Evolutionary conservation across 2,329 filamentous ascomycete genomes (phyloP).

Genomic region (Cercospora sojina): DNA sequence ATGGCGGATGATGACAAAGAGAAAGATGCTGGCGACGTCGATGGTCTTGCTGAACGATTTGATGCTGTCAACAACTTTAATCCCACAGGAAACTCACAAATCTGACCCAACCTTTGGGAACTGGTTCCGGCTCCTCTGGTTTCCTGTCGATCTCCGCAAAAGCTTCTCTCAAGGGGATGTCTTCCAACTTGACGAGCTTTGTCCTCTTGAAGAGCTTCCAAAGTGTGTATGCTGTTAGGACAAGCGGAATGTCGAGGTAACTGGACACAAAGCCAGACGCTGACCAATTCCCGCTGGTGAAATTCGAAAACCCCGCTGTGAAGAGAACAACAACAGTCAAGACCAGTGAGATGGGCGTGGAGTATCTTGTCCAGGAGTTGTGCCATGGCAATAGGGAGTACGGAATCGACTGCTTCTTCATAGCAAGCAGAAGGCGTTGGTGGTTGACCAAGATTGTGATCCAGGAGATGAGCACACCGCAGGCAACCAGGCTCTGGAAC

Average conservation of each 20-base stretch:
- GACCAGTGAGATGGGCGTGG: slow-evolving; percentile 36
- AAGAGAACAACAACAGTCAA: slow-evolving; percentile 34
- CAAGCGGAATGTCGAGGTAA: slow-evolving; percentile 36
- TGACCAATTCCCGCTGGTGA: slow-evolving; percentile 33
- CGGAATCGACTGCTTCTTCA: slow-evolving; percentile 31
- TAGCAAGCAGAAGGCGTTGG: slow-evolving; percentile 29
- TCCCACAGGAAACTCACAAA: slow-evolving; percentile 29
- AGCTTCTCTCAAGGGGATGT: slow-evolving; percentile 29
- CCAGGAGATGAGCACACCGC: slow-evolving; percentile 65
- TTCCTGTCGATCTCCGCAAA: slow-evolving; percentile 27
- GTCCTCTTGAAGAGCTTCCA: slow-evolving; percentile 33
- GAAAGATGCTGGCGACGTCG: background rate
- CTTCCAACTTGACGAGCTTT: slow-evolving; percentile 27
- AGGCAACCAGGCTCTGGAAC: slow-evolving; percentile 62
- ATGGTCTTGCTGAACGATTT: background rate
- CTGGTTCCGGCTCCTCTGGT: slow-evolving; percentile 24
- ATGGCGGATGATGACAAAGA: background rate
- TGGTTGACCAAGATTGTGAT: slow-evolving; percentile 31
- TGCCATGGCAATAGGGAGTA: slow-evolving; percentile 35
- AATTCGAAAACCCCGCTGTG: slow-evolving; percentile 33
- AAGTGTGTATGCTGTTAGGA: slow-evolving; percentile 26
- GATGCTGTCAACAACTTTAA: slow-evolving; percentile 17
- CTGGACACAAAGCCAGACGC: slow-evolving; percentile 38
- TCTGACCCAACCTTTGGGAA: slow-evolving; percentile 24
- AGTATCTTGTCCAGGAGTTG: slow-evolving; percentile 40